Conservation (phyloP, 768 basidiomycete genomes). For the Filobasidium floriforme region DNA sequence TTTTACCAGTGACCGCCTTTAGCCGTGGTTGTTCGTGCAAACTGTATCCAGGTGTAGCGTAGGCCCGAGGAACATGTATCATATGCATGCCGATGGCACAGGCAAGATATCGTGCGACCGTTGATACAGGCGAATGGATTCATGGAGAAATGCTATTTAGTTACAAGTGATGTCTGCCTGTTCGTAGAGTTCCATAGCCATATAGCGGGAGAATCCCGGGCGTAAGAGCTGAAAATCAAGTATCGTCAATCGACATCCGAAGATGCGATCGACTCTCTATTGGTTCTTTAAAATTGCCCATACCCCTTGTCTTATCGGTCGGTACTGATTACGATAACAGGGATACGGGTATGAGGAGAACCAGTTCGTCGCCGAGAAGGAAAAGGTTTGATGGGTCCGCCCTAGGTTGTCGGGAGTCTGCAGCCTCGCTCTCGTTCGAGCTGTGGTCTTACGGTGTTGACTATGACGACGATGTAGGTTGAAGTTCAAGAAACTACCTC, state of each 20-base stretch:
- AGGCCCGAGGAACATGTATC: too few relatives aligned
- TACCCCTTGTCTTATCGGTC: background rate
- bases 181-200: slow-evolving; percentile 10
- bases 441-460: too few relatives aligned
- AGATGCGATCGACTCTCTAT: background rate
- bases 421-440: background rate
- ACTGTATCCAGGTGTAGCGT: slow-evolving; percentile 2
- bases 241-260: background rate
- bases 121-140: too few relatives aligned
- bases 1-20: slow-evolving; percentile 18
- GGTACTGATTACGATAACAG: background rate
- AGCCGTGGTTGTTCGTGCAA: background rate
- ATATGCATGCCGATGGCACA: too few relatives aligned
- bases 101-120: too few relatives aligned
- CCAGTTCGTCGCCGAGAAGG: background rate
- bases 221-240: slow-evolving; percentile 4
- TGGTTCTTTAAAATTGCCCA: slow-evolving; percentile 10
- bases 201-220: background rate
- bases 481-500: too few relatives aligned
- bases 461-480: too few relatives aligned
- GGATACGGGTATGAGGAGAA: slow-evolving; percentile 8
- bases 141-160: too few relatives aligned
- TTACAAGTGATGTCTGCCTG: slow-evolving; percentile 5
- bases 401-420: background rate
- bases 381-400: too few relatives aligned